Percentiles rank a stretch among this genome's conserved stretches.
Evolutionary conservation across 108 stramenopile genomes (phyloP).

Genomic region (Nannochloropsis gaditana): DNA sequence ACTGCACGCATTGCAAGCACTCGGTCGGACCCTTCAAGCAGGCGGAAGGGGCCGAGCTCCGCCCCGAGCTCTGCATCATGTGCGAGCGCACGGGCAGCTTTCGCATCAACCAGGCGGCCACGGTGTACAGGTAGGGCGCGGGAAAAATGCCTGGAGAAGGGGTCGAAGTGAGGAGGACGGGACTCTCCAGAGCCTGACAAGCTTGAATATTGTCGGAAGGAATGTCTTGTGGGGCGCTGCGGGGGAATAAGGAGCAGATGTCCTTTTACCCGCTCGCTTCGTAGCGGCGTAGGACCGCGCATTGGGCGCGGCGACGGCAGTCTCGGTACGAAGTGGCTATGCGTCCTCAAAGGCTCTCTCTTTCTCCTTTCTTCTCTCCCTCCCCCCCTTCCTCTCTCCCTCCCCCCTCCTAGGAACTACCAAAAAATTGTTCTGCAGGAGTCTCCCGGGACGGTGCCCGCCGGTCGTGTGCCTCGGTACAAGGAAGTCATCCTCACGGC

Average conservation of each 20-base stretch:
- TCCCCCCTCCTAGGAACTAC: constrained; percentile 66
- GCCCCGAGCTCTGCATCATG: constrained; percentile 62
- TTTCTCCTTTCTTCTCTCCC: neutral
- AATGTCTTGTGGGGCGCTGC: too few relatives aligned
- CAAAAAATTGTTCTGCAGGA: constrained; percentile 94
- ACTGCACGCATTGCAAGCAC: constrained; percentile 44
- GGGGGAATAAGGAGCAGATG: too few relatives aligned
- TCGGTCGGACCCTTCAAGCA: constrained; percentile 49
- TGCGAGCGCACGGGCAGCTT: constrained; percentile 74
- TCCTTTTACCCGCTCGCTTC: too few relatives aligned
- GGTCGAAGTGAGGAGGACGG: too few relatives aligned
- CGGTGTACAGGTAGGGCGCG: constrained; percentile 61
- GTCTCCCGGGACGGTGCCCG: constrained; percentile 91
- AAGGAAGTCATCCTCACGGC: constrained; percentile 92
- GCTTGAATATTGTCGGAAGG: too few relatives aligned
- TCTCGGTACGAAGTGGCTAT: too few relatives aligned
- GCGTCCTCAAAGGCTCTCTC: neutral
- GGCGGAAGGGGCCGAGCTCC: constrained; percentile 37
- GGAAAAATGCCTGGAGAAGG: too few relatives aligned
- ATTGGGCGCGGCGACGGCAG: too few relatives aligned
- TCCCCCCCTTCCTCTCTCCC: neutral
- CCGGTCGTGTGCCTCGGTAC: constrained; percentile 96
- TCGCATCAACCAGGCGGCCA: constrained; percentile 69
- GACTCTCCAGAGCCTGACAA: too few relatives aligned
- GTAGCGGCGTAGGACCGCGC: too few relatives aligned